Conservation (phyloP, 352 stramenopile genomes). For the Globisporangium barbulae region DNA sequence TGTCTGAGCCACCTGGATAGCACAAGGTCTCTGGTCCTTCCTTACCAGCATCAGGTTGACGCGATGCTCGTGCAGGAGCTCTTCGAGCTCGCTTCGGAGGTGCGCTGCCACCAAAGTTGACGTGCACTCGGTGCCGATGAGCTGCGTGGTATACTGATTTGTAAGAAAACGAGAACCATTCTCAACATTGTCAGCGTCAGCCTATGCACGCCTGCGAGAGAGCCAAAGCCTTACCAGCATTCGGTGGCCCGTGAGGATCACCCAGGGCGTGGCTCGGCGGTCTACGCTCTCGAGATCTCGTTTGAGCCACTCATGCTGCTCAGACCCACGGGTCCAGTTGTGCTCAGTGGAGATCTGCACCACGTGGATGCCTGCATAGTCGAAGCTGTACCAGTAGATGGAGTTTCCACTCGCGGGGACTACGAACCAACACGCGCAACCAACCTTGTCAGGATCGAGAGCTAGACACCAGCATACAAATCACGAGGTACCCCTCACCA, state of each 20-base stretch:
- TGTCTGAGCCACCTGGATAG: too few species aligned
- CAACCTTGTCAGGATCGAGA: neutral
- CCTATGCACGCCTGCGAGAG: neutral
- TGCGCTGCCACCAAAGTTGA: conserved; percentile 65
- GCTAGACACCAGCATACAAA: neutral
- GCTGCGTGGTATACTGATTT: conserved; percentile 4
- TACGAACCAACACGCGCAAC: conserved; percentile 15
- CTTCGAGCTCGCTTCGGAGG: conserved; percentile 87
- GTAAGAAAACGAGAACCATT: neutral
- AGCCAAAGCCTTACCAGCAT: conserved; percentile 62
- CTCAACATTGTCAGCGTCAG: neutral
- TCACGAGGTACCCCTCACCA: conserved; percentile 29
- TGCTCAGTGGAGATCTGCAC: conserved; percentile 91
- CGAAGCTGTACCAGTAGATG: conserved; percentile 90
- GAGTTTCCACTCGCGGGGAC: conserved; percentile 57
- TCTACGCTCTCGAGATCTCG: conserved; percentile 75
- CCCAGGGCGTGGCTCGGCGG: conserved; percentile 83
- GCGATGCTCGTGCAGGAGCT: conserved; percentile 72
- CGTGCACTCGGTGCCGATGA: conserved; percentile 3
- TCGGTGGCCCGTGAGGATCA: conserved; percentile 88
- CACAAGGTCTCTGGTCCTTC: neutral
- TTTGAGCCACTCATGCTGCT: conserved; percentile 87
- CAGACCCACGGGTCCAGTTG: conserved; percentile 79
- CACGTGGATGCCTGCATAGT: conserved; percentile 85
- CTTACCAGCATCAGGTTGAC: conserved; percentile 89